Conservation (phyloP, 2,329 filamentous ascomycete genomes). For the Periconia macrospinosa region DNA sequence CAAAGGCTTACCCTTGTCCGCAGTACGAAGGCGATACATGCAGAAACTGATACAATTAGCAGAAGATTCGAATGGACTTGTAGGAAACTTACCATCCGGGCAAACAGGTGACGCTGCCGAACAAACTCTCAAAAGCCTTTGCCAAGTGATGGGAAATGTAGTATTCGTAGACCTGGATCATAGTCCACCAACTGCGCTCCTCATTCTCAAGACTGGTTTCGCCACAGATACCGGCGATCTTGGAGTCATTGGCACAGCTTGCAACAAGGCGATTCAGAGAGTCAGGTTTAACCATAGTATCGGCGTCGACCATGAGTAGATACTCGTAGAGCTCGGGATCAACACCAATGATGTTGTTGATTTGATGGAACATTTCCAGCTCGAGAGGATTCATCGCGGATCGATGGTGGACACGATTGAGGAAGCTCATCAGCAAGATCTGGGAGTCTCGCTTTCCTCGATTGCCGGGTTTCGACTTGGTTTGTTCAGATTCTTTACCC, state of each 20-base stretch:
- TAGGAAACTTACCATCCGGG: constrained; percentile 82
- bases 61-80: constrained; percentile 2
- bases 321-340: constrained; percentile 98
- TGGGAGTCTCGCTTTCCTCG: constrained; percentile 98
- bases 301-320: constrained; percentile 94
- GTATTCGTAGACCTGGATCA: constrained; percentile 99
- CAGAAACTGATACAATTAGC: constrained; percentile 70
- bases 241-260: constrained; percentile 88
- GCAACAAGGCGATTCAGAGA: constrained; percentile 90
- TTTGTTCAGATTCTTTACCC: constrained; percentile 93
- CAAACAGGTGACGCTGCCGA: constrained; percentile 97
- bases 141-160: constrained; percentile 97
- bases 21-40: constrained; percentile 96
- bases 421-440: constrained; percentile 92
- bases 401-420: constrained; percentile 95
- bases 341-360: constrained; percentile 98
- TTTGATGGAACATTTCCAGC: constrained; percentile 97
- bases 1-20: constrained; percentile 89
- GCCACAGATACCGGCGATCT: constrained; percentile 96
- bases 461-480: constrained; percentile 91
- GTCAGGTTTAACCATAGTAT: constrained; percentile 91
- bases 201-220: constrained; percentile 97
- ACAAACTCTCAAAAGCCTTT: constrained; percentile 97
- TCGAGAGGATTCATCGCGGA: constrained; percentile 94
- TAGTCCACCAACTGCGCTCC: constrained; percentile 95